Evolutionary conservation across 2,329 filamentous ascomycete genomes (phyloP).

Genomic region (Apiospora hydei): DNA sequence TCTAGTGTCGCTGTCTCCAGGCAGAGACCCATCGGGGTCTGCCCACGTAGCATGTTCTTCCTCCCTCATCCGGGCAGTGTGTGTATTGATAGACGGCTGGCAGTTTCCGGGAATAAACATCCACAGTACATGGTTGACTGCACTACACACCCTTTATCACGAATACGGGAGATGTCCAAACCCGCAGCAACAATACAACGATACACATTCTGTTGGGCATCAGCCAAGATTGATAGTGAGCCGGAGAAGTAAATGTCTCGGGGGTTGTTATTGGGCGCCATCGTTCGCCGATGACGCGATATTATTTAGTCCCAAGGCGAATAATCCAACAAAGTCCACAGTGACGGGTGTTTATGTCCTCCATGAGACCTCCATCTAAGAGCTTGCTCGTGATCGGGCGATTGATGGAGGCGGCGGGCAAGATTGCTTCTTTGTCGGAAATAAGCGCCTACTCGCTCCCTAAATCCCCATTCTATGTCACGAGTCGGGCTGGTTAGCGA

Average conservation of each 20-base stretch:
- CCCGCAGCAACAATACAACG: background rate
- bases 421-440: background rate
- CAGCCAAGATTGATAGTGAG: background rate
- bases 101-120: background rate
- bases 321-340: background rate
- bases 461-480: too few relatives aligned
- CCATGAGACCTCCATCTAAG: background rate
- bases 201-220: constrained; percentile 4
- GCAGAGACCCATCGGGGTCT: background rate
- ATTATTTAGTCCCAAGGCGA: background rate
- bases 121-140: background rate
- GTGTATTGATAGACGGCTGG: background rate
- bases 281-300: background rate
- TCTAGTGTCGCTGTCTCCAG: background rate
- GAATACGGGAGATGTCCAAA: background rate
- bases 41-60: background rate
- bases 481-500: background rate
- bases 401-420: background rate
- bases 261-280: background rate
- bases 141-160: background rate
- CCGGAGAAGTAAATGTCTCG: background rate
- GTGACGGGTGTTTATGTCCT: background rate
- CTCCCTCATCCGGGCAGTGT: background rate
- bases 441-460: too few relatives aligned
- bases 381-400: too few relatives aligned